A percentile compares a stretch with the other conserved stretches of the same genome.
Evolutionary conservation across 306 rosid species (phyloP).

Genomic region (Cicer judaicum): DNA sequence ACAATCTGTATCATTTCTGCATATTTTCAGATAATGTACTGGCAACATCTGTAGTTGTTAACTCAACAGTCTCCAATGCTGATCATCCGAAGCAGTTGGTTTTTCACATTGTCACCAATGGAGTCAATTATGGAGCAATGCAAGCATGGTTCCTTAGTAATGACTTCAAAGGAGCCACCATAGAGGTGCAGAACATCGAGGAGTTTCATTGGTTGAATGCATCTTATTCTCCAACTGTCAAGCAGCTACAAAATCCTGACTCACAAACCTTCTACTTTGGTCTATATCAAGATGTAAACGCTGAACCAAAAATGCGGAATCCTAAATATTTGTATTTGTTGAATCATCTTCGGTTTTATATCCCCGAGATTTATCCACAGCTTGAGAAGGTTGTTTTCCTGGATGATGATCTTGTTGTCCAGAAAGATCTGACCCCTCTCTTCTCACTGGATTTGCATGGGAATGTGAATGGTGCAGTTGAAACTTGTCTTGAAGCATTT

Average conservation of each 20-base stretch:
- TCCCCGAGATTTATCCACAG: slow-evolving; percentile 96
- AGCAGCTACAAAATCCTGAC: slow-evolving; percentile 70
- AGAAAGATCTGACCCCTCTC: slow-evolving; percentile 94
- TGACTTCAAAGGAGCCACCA: slow-evolving; percentile 84
- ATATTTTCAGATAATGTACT: slow-evolving; percentile 88
- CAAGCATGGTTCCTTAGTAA: slow-evolving; percentile 87
- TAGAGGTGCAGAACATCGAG: slow-evolving; percentile 90
- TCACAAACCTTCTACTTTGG: slow-evolving; percentile 70
- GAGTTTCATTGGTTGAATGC: slow-evolving; percentile 87
- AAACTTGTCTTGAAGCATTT: slow-evolving; percentile 96
- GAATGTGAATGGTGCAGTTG: slow-evolving; percentile 97
- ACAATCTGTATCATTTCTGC: slow-evolving; percentile 98
- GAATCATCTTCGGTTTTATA: slow-evolving; percentile 93
- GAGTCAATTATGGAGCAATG: slow-evolving; percentile 77
- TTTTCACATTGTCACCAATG: slow-evolving; percentile 91
- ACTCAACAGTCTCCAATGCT: slow-evolving; percentile 85
- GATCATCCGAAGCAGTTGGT: slow-evolving; percentile 98
- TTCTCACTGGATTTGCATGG: slow-evolving; percentile 95
- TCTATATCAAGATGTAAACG: slow-evolving; percentile 63
- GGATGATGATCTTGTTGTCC: slow-evolving; percentile 94
- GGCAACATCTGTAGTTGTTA: slow-evolving; percentile 88
- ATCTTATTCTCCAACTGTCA: slow-evolving; percentile 75
- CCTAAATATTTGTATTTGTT: slow-evolving; percentile 72
- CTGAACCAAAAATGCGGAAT: slow-evolving; percentile 70
- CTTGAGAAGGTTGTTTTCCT: slow-evolving; percentile 97